Evolutionary conservation across 2,329 filamentous ascomycete species (phyloP).

Genomic region (Clarireedia monteithiana): DNA sequence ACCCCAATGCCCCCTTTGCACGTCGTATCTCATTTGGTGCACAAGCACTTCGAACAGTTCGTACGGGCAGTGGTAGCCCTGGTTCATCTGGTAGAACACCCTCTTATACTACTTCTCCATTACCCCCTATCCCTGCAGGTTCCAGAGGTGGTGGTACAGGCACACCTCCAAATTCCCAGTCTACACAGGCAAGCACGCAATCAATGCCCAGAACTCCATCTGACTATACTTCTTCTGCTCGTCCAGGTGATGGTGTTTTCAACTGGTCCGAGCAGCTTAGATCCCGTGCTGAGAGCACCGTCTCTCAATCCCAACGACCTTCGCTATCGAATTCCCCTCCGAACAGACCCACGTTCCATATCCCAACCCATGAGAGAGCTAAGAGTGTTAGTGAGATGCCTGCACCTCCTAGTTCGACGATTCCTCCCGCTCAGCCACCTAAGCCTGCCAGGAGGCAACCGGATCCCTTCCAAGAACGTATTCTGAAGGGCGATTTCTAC

Average conservation of each 20-base stretch:
- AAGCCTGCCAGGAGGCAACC: conserved; percentile 52
- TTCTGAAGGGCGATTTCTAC: conserved; percentile 95
- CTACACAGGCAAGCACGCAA: conserved; percentile 48
- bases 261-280: conserved; percentile 97
- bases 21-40: conserved; percentile 88
- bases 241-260: conserved; percentile 81
- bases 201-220: conserved; percentile 52
- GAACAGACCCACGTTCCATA: conserved; percentile 27
- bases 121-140: conserved; percentile 24
- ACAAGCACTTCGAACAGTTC: conserved; percentile 44
- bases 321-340: conserved; percentile 47
- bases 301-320: conserved; percentile 45
- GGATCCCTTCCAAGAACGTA: conserved; percentile 93
- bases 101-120: conserved; percentile 23
- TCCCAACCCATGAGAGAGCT: conserved; percentile 51
- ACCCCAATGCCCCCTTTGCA: conserved; percentile 66
- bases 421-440: conserved; percentile 36
- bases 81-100: conserved; percentile 26
- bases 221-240: conserved; percentile 53
- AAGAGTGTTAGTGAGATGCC: conserved; percentile 63
- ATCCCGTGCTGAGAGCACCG: conserved; percentile 77
- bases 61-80: conserved; percentile 29
- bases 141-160: conserved; percentile 19
- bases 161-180: conserved; percentile 21
- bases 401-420: conserved; percentile 41